Evolutionary conservation across 2,329 filamentous ascomycete genomes (phyloP), one percentile per base, ranked within the genome.

Genomic region (Penicillium sp.): DNA sequence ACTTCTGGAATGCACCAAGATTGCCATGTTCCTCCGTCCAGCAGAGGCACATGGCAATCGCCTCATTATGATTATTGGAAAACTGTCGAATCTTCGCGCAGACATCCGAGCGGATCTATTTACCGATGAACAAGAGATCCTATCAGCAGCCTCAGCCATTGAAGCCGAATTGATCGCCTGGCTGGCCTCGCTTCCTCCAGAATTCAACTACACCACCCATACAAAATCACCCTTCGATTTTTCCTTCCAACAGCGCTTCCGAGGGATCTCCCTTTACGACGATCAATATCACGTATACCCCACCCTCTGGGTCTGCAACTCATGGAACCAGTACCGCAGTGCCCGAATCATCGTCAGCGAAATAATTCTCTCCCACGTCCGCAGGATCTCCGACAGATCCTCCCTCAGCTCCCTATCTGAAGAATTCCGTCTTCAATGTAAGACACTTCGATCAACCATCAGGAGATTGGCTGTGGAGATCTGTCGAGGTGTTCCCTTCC

Each of bases 251-350:
- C 50, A 57, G 38, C 58, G 57, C 36, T 63, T 62, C n/a, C 60
- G 63, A 24, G 63, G 66, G 5, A 54, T 69, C 14, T 36, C 50
- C 5, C 62, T 62, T 1, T 84, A 83, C 55, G 74, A 77, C 16
- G 76, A 78, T 11, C 73, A 76, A 50, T 86, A 83, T 61, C 83
- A 87, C 63, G 66, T 76, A 21, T 87, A 87, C 60, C 67, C 69
- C 14, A 78, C 81, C 56, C 77, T 83, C 50, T 83, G 79, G 75
- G 71, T 77, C 16, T 81, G 79, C 8, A 77, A 80, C 22, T 75
- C 82, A 39, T 86, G 81, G 81, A 83, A 82, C 55, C 79, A 86
- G 59, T 84, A 81, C 60, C 81, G 84, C 22, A 84, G 82, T 76
- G 76, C 77, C 6, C 79, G 82, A n/a, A 79, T 85, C 22, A 67